A percentile compares a stretch with the other conserved stretches of the same genome.
phyloP scores from a whole-genome alignment of 208 protist genomes.

The Trypanosoma mega region DNA sequence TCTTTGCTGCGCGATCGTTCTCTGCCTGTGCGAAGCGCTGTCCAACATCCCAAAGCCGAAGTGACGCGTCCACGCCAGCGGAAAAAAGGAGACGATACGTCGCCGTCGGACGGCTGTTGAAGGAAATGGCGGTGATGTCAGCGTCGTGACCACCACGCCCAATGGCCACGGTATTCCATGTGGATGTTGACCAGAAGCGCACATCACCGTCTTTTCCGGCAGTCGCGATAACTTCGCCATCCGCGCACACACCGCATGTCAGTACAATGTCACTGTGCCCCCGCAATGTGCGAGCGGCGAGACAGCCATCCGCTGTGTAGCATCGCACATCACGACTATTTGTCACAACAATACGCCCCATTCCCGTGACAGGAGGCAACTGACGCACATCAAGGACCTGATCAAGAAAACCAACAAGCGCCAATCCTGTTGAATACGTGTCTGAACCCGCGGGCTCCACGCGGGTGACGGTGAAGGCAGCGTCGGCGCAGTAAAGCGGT shows the following conservation, averaged over 20 bases:
- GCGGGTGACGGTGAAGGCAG: conserved; percentile 69
- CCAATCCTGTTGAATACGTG: conserved; percentile 32
- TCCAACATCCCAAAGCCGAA: conserved; percentile 86
- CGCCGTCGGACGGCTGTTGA: conserved; percentile 68
- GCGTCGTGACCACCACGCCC: conserved; percentile 67
- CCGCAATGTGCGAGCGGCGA: conserved; percentile 59
- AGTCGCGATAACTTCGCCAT: conserved; percentile 73
- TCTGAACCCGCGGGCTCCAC: conserved; percentile 12
- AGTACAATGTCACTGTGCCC: conserved; percentile 88
- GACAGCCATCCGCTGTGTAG: conserved; percentile 48
- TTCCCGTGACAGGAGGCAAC: conserved; percentile 39
- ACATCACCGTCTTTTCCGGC: conserved; percentile 82
- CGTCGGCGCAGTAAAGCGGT: conserved; percentile 65
- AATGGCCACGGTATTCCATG: conserved; percentile 61
- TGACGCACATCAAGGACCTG: conserved; percentile 85
- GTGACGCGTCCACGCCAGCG: conserved; percentile 72
- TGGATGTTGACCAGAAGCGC: conserved; percentile 81
- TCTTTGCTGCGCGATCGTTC: conserved; percentile 2
- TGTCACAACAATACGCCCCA: conserved; percentile 69
- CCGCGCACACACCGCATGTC: conserved; percentile 66
- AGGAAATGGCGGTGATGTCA: conserved; percentile 76
- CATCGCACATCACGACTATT: conserved; percentile 89
- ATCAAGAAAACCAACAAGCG: conserved; percentile 84
- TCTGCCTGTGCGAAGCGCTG: conserved; percentile 35
- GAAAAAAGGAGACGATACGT: conserved; percentile 76